Evolutionary conservation across 495 filamentous ascomycete genomes (phyloP).

Genomic region (Hypomontagnella monticulosa): DNA sequence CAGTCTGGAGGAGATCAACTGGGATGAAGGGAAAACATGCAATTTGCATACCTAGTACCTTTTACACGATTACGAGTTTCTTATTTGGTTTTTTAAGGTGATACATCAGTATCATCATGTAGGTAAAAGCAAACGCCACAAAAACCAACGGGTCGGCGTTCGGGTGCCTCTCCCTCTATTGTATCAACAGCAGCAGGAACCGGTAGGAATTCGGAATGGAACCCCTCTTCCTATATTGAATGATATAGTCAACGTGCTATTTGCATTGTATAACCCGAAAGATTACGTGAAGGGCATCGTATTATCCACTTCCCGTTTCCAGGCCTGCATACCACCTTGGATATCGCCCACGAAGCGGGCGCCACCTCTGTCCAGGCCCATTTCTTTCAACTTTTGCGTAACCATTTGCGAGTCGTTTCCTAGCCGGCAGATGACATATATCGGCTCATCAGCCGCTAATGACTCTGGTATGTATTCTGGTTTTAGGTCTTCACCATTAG

Average conservation of each 20-base stretch:
- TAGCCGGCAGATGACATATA: slow-evolving; percentile 84
- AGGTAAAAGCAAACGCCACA: slow-evolving; percentile 31
- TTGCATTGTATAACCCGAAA: slow-evolving; percentile 49
- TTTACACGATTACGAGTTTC: slow-evolving; percentile 19
- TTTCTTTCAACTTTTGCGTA: slow-evolving; percentile 73
- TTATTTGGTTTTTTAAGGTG: slow-evolving; percentile 10
- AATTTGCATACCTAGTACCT: slow-evolving; percentile 5
- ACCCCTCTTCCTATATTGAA: slow-evolving; percentile 37
- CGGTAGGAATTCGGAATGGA: slow-evolving; percentile 41
- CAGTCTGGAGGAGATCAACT: background rate
- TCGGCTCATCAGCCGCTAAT: slow-evolving; percentile 49
- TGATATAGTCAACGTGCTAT: background rate
- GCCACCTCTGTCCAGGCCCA: slow-evolving; percentile 66
- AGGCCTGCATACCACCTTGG: slow-evolving; percentile 81
- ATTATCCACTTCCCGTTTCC: slow-evolving; percentile 79
- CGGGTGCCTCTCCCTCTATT: slow-evolving; percentile 44
- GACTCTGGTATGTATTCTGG: slow-evolving; percentile 58
- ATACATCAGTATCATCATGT: slow-evolving; percentile 14
- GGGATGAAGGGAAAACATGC: slow-evolving; percentile 1
- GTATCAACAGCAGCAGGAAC: slow-evolving; percentile 44
- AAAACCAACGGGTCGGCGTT: slow-evolving; percentile 44
- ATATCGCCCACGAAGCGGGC: slow-evolving; percentile 77
- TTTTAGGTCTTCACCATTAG: slow-evolving; percentile 25
- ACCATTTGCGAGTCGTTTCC: slow-evolving; percentile 92
- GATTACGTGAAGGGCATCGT: slow-evolving; percentile 70